Base-by-base conservation (phyloP, 2,329 filamentous ascomycete species). In the Trichoderma koningii region DNA sequence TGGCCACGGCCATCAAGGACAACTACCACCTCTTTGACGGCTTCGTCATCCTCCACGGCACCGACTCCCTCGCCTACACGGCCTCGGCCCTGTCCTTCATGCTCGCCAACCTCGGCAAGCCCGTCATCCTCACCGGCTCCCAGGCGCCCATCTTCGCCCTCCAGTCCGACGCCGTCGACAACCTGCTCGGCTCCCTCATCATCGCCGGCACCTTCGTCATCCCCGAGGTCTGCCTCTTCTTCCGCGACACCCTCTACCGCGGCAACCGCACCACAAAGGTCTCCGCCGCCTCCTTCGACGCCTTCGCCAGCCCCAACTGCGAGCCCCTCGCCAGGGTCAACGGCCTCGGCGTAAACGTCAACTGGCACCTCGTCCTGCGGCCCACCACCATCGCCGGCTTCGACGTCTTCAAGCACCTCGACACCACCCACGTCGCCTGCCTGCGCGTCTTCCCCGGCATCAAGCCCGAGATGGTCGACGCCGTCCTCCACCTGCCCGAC, bases 191-290 rank as follows among this genome's bases (percentile, higher is more conserved):
- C 21, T 93, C 92, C 1, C 83, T 97, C 72, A 92, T 97, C 73
- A 89, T 97, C 64, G 93, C 93, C 3, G 92, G 92, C 41, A 95
- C 95, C 66, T 96, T 96, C 74, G 90, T 92, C 79, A 92, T 97
- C 65, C 93, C 93, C 0, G 93, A 97, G 76, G 93, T 97, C 61
- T 93, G 92, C 74, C 83, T 97, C 42, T 97, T 96, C 81, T 97
- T 97, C 82, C 92, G 95, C 77, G 91, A 96, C 79, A 92, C 89
- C 70, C 85, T 97, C 21, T 96, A 93, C 79, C 87, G 93, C 28
- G 93, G 93, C 17, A 97, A 96, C 77, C 83, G 93, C 66, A 88
- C 91, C 10, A 95, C 91, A 68, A 97, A 97, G 76, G 87, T 96
- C 38, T 93, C 92, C 15, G 91, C 93, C 6, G 91, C 90, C 66